Base-by-base conservation (phyloP, 192 early-diverging fungal species). In the Paraglomus brasilianum region DNA sequence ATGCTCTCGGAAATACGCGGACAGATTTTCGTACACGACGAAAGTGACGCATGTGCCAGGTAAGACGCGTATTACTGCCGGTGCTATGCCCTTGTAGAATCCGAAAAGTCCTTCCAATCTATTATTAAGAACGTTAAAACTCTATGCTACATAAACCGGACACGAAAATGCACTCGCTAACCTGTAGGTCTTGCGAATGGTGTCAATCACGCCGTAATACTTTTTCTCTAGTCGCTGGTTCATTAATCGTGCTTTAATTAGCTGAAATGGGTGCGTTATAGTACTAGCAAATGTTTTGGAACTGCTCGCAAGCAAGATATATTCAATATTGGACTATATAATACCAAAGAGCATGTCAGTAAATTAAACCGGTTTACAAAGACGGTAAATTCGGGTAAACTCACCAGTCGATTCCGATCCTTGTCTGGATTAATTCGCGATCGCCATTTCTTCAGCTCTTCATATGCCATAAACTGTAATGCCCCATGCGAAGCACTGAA, bases 401-500 rank as follows among this genome's bases (percentile, higher is more conserved):
- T 50, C 44, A 66, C 70, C 36, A 58, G 41, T 39, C 64, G 30
- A 14, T 48, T 49, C 10, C 55, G 42, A 67, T 73, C 72, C 69
- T 78, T 19, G 51, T 70, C 63, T 67, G 66, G 68, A 73, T 77
- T 76, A 30, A 61, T 68, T 17, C 74, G 78, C 40, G 78, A 66
- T 44, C 85, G 71, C 77, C 82, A 83, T 68, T 86, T 84, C 78
- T 98, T 99, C 87, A 99, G 87, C 58, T 96, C 93, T 63, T 99
- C 97, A 77, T 99, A 99, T 0, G 90, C 93, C 92, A 96, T 94
- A 75, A 99, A 99, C 77, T 99, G 97, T 22, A 99, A 70, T 0
- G 95, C 95, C 10, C 97, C 97, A 62, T 99, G 96, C n/a, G 93
- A 91, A 1, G 92, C 91, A 6, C 97, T 95, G 66, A 98, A 81